Base-by-base conservation (phyloP, 2,329 filamentous ascomycete genomes). In the Gaeumannomyces tritici region DNA sequence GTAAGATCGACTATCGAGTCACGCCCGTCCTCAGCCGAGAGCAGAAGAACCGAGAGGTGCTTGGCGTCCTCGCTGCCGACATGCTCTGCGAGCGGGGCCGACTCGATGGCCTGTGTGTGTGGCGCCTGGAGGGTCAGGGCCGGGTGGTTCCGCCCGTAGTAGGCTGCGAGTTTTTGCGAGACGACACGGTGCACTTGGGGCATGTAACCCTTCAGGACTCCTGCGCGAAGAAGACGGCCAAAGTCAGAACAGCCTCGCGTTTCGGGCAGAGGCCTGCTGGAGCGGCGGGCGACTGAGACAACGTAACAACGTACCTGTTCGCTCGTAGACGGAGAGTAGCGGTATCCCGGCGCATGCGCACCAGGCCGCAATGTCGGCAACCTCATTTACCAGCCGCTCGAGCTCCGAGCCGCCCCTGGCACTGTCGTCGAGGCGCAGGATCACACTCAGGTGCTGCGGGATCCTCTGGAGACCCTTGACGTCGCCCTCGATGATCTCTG, bases 1-100 rank as follows among this genome's bases (percentile, higher is more conserved):
- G 95, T 99, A 57, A 99, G 83, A 74, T 99, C 95, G 55, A 99
- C 93, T 65, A 99, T 85, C 4, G 93, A 97, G 70, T 96, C 91
- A 62, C 93, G 86, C 59, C 95, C 93, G 69, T 99, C 95, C 62
- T 93, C 89, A 51, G 87, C 85, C 18, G 91, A 96, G 60, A 99
- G 84, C 54, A 99, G 84, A 63, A 96, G 84, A 24, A 98, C 73
- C 29, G 79, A 75, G 62, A 88, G 72, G 70, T 79, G 74, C 60
- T 57, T 61, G 8, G 3, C 54, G 71, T 72, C 73, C 69, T 71
- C 65, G 70, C 78, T 74, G 35, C 35, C 35, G 13, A 42, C 35
- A 66, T 77, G 75, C 62, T 78, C 70, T 31, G 73, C 75, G 74
- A 58, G 81, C 68, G 71, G 24, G 76, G 78, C 31, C 70, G 82